These are phyloP conservation scores for Epichloe coenophiala DNA, from an alignment of 2,329 filamentous ascomycete species.

Conservation along the genomic window DNA sequence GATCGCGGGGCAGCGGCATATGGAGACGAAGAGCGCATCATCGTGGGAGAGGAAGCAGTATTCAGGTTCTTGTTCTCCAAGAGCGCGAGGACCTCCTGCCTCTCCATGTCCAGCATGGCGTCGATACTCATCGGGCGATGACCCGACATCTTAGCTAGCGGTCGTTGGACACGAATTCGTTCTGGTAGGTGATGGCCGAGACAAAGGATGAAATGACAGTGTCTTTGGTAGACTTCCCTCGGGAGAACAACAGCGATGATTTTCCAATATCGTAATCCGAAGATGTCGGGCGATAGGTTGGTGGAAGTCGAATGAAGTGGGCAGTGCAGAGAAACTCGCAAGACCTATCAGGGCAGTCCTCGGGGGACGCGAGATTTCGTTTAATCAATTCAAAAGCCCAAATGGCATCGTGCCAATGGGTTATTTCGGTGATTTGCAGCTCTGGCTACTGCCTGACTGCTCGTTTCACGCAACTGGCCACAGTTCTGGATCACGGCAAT, in stretches of 20 bases:
- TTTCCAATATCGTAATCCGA: too few relatives aligned
- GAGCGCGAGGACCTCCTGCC: conserved; percentile 56
- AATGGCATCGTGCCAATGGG: conserved; percentile 3
- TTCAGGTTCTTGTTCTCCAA: conserved; percentile 38
- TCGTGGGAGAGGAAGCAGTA: conserved; percentile 18
- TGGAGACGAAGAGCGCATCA: conserved; percentile 38
- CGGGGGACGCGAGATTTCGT: conserved; percentile 2
- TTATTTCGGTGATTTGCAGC: neutral
- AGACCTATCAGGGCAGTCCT: neutral
- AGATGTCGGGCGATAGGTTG: too few relatives aligned
- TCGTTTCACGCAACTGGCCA: neutral
- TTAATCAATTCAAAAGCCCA: neutral
- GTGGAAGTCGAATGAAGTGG: neutral
- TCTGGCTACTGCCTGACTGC: neutral
- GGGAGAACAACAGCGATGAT: too few relatives aligned
- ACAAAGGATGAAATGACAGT: neutral
- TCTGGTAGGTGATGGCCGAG: neutral
- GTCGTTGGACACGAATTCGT: neutral
- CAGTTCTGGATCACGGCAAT: neutral
- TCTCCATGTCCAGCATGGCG: conserved; percentile 64
- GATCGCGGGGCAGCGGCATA: conserved; percentile 45
- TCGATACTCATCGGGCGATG: conserved; percentile 57
- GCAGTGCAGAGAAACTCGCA: neutral
- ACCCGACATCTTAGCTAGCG: conserved; percentile 19
- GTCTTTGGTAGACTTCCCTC: neutral